Percentiles rank a stretch among this genome's conserved stretches.
phyloP scores from a whole-genome alignment of 495 filamentous ascomycete genomes.

The Tuber calosporum region DNA sequence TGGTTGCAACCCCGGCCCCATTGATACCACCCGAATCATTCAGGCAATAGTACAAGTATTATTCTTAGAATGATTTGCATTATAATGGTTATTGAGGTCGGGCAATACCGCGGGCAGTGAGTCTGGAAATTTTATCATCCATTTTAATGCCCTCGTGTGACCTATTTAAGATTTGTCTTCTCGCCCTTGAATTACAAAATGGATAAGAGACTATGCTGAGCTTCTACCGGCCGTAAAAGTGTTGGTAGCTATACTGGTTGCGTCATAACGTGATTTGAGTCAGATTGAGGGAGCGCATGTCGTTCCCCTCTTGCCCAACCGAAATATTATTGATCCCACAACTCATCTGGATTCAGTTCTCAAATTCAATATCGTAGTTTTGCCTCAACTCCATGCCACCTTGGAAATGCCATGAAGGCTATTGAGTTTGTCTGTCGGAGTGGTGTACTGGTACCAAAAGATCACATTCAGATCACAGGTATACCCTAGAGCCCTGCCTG shows the following conservation, averaged over 20 bases:
- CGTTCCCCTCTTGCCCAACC: not conserved
- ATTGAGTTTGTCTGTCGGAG: not conserved
- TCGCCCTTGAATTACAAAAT: not conserved
- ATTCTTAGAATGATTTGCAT: not conserved
- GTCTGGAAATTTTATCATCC: not conserved
- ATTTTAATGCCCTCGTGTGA: not conserved
- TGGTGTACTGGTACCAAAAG: not conserved
- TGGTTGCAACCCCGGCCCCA: no score
- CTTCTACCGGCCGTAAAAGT: not conserved
- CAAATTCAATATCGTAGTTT: not conserved
- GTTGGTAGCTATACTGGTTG: not conserved
- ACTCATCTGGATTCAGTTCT: not conserved
- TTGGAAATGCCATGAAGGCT: not conserved
- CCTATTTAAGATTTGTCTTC: not conserved
- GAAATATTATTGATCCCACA: not conserved
- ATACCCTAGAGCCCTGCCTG: not conserved
- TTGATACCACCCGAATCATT: not conserved
- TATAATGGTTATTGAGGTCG: not conserved
- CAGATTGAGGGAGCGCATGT: not conserved
- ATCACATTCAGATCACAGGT: not conserved
- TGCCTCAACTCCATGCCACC: not conserved
- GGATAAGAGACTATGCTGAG: not conserved
- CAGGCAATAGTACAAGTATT: not conserved
- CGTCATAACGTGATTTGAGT: not conserved
- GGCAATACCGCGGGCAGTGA: not conserved